Conservation (phyloP, 1,284 basidiomycete species). For the Pseudozyma pruni region DNA sequence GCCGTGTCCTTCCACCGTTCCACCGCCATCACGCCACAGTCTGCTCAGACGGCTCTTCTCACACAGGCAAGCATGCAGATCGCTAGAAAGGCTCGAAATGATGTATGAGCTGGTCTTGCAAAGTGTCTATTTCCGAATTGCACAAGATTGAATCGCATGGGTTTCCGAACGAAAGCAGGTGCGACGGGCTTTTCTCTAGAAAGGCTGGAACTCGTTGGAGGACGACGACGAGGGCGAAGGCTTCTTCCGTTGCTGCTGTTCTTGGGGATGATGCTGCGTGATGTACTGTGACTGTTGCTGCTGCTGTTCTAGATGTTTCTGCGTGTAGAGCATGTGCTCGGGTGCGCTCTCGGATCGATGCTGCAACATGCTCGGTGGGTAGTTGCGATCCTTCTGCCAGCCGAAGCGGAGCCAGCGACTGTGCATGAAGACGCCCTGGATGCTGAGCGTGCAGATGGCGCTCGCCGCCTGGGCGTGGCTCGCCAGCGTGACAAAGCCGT, state of each 20-base stretch:
- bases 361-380: neutral
- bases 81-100: too few relatives aligned
- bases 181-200: too few relatives aligned
- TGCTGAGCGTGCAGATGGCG: conserved; percentile 86
- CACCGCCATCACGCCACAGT: too few relatives aligned
- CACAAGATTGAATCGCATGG: too few relatives aligned
- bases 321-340: conserved; percentile 8
- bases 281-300: neutral
- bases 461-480: conserved; percentile 96
- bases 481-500: conserved; percentile 97
- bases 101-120: too few relatives aligned
- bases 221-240: conserved; percentile 3
- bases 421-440: conserved; percentile 90
- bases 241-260: neutral
- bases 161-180: too few relatives aligned
- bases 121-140: too few relatives aligned
- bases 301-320: neutral
- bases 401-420: conserved; percentile 95
- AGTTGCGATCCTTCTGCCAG: conserved; percentile 86
- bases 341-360: conserved; percentile 17
- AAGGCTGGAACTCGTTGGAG: conserved; percentile 18
- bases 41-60: too few relatives aligned
- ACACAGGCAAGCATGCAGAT: too few relatives aligned
- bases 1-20: too few relatives aligned
- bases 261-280: neutral